Percentiles rank a stretch among this genome's conserved stretches.
phyloP scores from a whole-genome alignment of 108 stramenopile species.

The Skeletonema grethae region DNA sequence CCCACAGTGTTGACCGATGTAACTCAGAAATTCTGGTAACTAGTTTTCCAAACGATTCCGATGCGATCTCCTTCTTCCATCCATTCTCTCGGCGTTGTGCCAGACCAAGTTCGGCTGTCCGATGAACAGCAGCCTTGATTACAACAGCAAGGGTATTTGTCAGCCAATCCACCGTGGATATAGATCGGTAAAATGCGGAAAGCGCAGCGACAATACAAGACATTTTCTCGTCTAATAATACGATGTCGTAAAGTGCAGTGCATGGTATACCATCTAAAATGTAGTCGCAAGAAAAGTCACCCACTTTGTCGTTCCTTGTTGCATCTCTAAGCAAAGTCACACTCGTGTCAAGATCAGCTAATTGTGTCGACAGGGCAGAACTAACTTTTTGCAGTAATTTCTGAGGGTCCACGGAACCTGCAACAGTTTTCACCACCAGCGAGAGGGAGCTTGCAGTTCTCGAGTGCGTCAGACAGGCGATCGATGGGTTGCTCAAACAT shows the following conservation, averaged over 20 bases:
- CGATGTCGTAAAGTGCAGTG: conserved; percentile 49
- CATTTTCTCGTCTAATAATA: not conserved
- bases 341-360: conserved; percentile 32
- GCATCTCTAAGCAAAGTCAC: conserved; percentile 27
- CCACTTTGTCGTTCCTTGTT: not conserved
- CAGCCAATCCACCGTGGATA: conserved; percentile 67
- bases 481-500: conserved; percentile 75
- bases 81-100: conserved; percentile 63
- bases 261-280: conserved; percentile 60
- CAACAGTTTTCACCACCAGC: conserved; percentile 66
- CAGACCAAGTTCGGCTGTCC: conserved; percentile 53
- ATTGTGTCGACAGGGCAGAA: conserved; percentile 40
- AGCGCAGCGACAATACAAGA: conserved; percentile 7
- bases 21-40: conserved; percentile 53
- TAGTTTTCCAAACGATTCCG: conserved; percentile 52
- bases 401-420: conserved; percentile 57
- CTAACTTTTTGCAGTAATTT: conserved; percentile 63
- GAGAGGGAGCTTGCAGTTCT: conserved; percentile 69
- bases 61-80: conserved; percentile 74
- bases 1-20: conserved; percentile 68
- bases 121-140: conserved; percentile 63
- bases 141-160: conserved; percentile 55
- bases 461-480: conserved; percentile 77
- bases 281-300: conserved; percentile 42
- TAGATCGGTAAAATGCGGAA: conserved; percentile 55